Evolutionary conservation across 192 early-diverging fungal species (phyloP).

Genomic region (Rhizophagus clarus): DNA sequence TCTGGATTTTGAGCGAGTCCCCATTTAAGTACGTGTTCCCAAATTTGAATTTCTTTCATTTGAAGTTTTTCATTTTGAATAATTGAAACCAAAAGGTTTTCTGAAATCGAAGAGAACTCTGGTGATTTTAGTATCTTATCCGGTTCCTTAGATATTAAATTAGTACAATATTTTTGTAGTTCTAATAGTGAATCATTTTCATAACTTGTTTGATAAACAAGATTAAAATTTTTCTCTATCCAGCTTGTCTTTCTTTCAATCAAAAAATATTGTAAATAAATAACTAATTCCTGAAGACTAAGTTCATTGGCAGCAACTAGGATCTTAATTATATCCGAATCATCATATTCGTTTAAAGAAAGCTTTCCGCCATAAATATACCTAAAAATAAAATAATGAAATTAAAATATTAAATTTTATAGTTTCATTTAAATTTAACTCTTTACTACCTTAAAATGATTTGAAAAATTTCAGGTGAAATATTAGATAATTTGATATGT

Average conservation of each 20-base stretch:
- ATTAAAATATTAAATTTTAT: too few species aligned
- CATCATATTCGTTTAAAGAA: not conserved
- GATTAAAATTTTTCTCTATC: not conserved
- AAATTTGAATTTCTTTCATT: slow-evolving; percentile 4
- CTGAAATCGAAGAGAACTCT: not conserved
- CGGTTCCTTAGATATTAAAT: not conserved
- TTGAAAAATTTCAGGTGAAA: too few species aligned
- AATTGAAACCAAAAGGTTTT: not conserved
- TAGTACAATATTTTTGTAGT: not conserved
- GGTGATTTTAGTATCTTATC: not conserved
- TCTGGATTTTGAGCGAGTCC: slow-evolving; percentile 13
- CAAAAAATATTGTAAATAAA: not conserved
- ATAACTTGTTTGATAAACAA: slow-evolving; percentile 1
- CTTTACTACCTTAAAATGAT: too few species aligned
- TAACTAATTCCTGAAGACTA: not conserved
- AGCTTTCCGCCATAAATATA: too few species aligned
- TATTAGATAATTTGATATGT: too few species aligned
- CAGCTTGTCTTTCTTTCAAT: not conserved
- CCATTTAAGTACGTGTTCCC: slow-evolving; percentile 1
- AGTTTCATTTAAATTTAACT: too few species aligned
- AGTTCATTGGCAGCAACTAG: not conserved
- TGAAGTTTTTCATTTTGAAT: not conserved
- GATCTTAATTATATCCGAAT: not conserved
- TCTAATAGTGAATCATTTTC: not conserved
- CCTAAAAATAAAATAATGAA: too few species aligned